Base-by-base conservation (phyloP, 331 rosid genomes). In the Telfairia occidentalis region DNA sequence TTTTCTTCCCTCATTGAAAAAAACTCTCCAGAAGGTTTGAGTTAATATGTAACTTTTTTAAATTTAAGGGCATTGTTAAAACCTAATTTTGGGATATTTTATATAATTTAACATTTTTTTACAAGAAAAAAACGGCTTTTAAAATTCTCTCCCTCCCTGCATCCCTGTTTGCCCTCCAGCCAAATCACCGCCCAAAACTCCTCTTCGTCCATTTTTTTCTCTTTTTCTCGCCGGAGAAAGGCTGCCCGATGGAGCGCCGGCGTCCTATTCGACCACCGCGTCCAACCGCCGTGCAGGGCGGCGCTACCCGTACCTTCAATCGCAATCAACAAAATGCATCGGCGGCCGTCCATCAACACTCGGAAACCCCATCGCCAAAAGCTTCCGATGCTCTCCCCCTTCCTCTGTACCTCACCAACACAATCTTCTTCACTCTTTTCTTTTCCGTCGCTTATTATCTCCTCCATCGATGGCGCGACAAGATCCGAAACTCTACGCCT, bases 401-500 rank as follows among this genome's bases (percentile, higher is more conserved):
- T 24, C 97, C 97, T 0, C 82, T 91, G 0, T 87, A 89, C 76
- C 83, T 89, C 0, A 91, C 97, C 78, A 91, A 91, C 84, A 83
- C 96, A 4, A 82, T 91, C 37, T 91, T 91, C 90, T 91, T 91
- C 85, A 86, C 92, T 0, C 91, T 91, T 38, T 91, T 91, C 85
- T 91, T 91, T 91, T 82, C 96, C 24, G 97, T 87, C 35, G 96
- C 96, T 0, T 89, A 91, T 72, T 91, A 79, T 48, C 92, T 91
- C 50, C 97, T 91, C 77, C 89, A 86, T 81, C 88, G 97, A 0
- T 91, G 97, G 97, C 96, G 97, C 29, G 97, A 91, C 76, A 91
- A 91, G 96, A 91, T 91, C 89, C 92, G 92, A 0, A 82, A 69
- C 78, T 88, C 92, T 61, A 91, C 91, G 1, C 97, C 97, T 16